These are phyloP conservation scores for Porogramme epimiltina DNA, from an alignment of 1,284 basidiomycete genomes.

Conservation along the genomic window DNA sequence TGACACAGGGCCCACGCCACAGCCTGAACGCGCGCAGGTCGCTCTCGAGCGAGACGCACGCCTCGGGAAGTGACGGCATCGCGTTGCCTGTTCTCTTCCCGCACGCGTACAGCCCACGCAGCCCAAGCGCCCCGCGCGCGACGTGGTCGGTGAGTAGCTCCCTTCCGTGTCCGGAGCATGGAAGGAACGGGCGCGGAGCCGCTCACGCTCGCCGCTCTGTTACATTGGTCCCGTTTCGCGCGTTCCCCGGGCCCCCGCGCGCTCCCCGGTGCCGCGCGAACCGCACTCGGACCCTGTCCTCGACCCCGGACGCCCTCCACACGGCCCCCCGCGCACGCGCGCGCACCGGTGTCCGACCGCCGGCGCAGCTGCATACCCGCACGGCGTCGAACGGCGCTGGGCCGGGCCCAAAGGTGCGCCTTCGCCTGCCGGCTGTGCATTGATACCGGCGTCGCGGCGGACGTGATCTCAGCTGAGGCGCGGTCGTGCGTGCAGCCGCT, in stretches of 20 bases:
- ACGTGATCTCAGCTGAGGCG: too few relatives aligned
- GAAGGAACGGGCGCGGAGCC: too few relatives aligned
- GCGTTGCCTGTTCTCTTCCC: conserved; percentile 9
- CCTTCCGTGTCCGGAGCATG: background rate
- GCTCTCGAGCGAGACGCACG: conserved; percentile 6
- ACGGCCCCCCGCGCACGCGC: background rate
- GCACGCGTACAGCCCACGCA: conserved; percentile 2
- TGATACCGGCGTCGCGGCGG: too few relatives aligned
- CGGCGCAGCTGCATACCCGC: too few relatives aligned
- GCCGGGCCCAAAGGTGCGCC: too few relatives aligned
- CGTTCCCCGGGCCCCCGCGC: background rate
- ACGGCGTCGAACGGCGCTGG: background rate
- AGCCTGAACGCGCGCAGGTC: conserved; percentile 14
- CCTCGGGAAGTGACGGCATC: conserved; percentile 5
- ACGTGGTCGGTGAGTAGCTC: conserved; percentile 9
- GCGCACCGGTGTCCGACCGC: background rate
- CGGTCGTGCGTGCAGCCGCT: conserved; percentile 1
- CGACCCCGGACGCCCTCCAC: too few relatives aligned
- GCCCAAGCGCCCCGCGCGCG: background rate
- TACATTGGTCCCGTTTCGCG: too few relatives aligned
- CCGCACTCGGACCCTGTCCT: background rate
- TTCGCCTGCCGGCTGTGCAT: too few relatives aligned
- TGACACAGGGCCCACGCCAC: background rate
- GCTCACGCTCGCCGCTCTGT: too few relatives aligned
- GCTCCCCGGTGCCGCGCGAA: background rate